Conservation (phyloP, 2,329 filamentous ascomycete species). For the Cucurbitaria berberidis region DNA sequence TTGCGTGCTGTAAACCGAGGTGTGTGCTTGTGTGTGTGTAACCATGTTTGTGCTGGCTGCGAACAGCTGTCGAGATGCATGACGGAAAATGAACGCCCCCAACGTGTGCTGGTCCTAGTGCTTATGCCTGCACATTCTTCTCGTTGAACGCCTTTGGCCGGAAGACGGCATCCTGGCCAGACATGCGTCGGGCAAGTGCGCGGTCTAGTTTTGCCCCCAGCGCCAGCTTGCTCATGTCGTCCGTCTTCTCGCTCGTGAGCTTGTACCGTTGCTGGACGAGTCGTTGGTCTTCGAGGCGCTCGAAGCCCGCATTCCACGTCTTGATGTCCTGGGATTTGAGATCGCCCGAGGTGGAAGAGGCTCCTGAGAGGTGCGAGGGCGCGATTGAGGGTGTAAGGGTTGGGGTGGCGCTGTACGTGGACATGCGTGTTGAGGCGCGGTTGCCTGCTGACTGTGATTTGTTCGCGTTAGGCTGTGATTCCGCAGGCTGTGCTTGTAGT, state of each 20-base stretch:
- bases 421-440: slow-evolving; percentile 54
- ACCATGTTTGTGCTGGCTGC: slow-evolving; percentile 8
- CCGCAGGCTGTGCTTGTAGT: no score
- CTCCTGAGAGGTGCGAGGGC: slow-evolving; percentile 49
- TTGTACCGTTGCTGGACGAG: slow-evolving; percentile 81
- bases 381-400: slow-evolving; percentile 60
- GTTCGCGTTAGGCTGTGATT: slow-evolving; percentile 33
- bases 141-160: slow-evolving; percentile 56
- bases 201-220: slow-evolving; percentile 90
- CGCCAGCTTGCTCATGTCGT: slow-evolving; percentile 83
- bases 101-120: no score
- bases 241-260: slow-evolving; percentile 78
- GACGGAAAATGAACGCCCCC: slow-evolving; percentile 3
- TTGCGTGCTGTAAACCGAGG: slow-evolving; percentile 11
- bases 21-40: slow-evolving; percentile 6
- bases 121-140: slow-evolving; percentile 45
- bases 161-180: slow-evolving; percentile 86
- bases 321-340: slow-evolving; percentile 69
- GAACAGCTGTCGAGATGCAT: slow-evolving; percentile 9
- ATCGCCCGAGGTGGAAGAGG: slow-evolving; percentile 45
- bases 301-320: slow-evolving; percentile 78
- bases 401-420: slow-evolving; percentile 58
- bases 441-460: slow-evolving; percentile 43
- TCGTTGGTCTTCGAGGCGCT: slow-evolving; percentile 89
- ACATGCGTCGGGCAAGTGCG: slow-evolving; percentile 85